Evolutionary conservation across 352 stramenopile genomes (phyloP).

Genomic region (Phytophthora europaea): DNA sequence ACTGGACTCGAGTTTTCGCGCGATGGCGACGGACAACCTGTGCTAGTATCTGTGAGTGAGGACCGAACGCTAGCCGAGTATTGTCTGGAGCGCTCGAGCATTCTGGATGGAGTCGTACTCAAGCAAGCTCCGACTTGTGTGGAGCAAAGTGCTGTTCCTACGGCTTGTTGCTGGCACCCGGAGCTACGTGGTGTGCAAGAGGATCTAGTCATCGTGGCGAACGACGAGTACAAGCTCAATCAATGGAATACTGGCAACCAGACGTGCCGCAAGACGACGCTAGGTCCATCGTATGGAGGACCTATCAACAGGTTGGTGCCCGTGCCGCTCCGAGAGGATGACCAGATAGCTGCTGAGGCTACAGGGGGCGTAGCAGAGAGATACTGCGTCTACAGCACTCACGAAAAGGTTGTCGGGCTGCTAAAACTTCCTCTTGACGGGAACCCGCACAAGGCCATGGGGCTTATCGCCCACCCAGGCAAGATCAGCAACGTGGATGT

Average conservation of each 20-base stretch:
- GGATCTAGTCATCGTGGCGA: conserved; percentile 91
- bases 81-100: conserved; percentile 82
- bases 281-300: conserved; percentile 91
- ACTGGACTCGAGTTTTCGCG: conserved; percentile 91
- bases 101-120: conserved; percentile 90
- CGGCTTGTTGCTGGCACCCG: conserved; percentile 92
- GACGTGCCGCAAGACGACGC: conserved; percentile 90
- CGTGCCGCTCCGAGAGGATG: conserved; percentile 56
- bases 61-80: conserved; percentile 93
- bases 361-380: conserved; percentile 48
- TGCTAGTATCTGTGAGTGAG: conserved; percentile 89
- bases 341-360: conserved; percentile 22
- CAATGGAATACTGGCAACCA: conserved; percentile 94
- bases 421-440: conserved; percentile 93
- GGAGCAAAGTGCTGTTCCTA: conserved; percentile 89
- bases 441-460: conserved; percentile 93
- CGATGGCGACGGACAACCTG: conserved; percentile 71
- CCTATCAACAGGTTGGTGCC: conserved; percentile 87
- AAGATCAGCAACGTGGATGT: conserved; percentile 90
- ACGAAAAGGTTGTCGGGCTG: conserved; percentile 87
- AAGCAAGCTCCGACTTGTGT: conserved; percentile 74
- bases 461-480: conserved; percentile 93
- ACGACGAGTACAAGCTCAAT: conserved; percentile 96
- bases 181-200: conserved; percentile 82
- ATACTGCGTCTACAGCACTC: conserved; percentile 87